Percentiles rank a stretch among this genome's conserved stretches.
phyloP scores from a whole-genome alignment of 768 basidiomycete species.

The Amanita polypyramis region DNA sequence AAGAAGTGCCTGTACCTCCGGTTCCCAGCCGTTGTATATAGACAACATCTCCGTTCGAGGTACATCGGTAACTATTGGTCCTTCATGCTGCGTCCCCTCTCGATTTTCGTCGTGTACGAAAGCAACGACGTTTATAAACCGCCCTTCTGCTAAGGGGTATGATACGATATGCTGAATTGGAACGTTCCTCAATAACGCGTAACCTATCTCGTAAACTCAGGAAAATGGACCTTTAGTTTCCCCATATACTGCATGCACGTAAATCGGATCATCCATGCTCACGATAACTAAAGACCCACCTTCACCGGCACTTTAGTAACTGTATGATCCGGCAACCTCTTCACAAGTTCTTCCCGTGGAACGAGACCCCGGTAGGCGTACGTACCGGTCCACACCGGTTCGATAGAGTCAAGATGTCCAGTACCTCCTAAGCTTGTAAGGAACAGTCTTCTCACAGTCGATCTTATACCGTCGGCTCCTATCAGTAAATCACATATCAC shows the following conservation, averaged over 20 bases:
- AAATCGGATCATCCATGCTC: not conserved
- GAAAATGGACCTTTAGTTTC: conserved; percentile 18
- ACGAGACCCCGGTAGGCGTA: conserved; percentile 28
- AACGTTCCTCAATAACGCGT: not conserved
- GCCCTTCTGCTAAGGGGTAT: conserved; percentile 41
- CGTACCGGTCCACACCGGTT: conserved; percentile 29
- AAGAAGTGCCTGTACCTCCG: conserved; percentile 6
- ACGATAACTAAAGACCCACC: conserved; percentile 10
- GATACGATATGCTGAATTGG: conserved; percentile 32
- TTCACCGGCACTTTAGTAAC: conserved; percentile 13
- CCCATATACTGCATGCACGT: conserved; percentile 17
- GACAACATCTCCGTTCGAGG: not conserved
- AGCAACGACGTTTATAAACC: conserved; percentile 38
- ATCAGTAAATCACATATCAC: conserved; percentile 25
- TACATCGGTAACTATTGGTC: not conserved
- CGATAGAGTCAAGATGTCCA: conserved; percentile 10
- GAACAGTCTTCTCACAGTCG: conserved; percentile 11
- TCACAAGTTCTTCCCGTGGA: conserved; percentile 16
- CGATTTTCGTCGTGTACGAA: conserved; percentile 13
- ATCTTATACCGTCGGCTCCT: conserved; percentile 30
- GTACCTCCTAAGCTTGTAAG: not conserved
- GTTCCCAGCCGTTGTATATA: conserved; percentile 1
- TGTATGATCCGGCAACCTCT: conserved; percentile 15
- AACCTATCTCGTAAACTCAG: not conserved
- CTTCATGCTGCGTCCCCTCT: conserved; percentile 4